A percentile compares a stretch with the other conserved stretches of the same genome.
These are phyloP conservation scores for Persicaria tinctoria DNA, from an alignment of 148 eudicot genomes.

Conservation along the genomic window DNA sequence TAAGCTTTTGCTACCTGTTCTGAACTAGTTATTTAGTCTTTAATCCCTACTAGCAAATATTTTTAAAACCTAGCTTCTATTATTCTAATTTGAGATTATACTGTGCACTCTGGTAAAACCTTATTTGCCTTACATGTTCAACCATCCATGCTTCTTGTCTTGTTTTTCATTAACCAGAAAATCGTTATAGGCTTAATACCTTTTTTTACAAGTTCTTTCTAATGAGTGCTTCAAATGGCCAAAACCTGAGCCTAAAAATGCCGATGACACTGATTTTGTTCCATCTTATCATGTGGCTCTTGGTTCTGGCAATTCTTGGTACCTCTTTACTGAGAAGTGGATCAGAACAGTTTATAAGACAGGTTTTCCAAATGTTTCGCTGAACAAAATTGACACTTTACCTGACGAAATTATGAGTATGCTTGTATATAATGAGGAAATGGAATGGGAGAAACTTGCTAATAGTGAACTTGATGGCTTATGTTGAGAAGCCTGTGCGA, in stretches of 20 bases:
- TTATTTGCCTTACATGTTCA: background rate
- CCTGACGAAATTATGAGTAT: constrained; percentile 62
- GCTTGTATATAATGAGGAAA: constrained; percentile 71
- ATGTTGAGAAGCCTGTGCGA: constrained; percentile 77
- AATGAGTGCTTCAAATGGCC: constrained; percentile 35
- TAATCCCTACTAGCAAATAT: too few relatives aligned
- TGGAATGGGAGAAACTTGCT: constrained; percentile 68
- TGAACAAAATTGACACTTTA: constrained; percentile 60
- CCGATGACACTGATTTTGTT: constrained; percentile 25
- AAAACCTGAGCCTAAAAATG: constrained; percentile 25
- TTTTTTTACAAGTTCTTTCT: constrained; percentile 43
- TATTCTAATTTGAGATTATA: too few relatives aligned
- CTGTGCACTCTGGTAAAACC: too few relatives aligned
- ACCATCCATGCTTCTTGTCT: background rate
- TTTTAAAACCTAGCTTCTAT: background rate
- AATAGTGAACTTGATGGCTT: constrained; percentile 77
- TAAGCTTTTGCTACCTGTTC: background rate
- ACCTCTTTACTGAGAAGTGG: constrained; percentile 97
- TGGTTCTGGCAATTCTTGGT: constrained; percentile 99
- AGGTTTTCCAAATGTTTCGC: constrained; percentile 80
- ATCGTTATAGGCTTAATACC: background rate
- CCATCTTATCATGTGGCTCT: constrained; percentile 90
- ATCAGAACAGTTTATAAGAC: constrained; percentile 68
- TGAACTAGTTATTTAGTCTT: background rate
- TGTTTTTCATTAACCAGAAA: background rate